Conservation (phyloP, 768 basidiomycete genomes). For the Leccinum longicurvipes region DNA sequence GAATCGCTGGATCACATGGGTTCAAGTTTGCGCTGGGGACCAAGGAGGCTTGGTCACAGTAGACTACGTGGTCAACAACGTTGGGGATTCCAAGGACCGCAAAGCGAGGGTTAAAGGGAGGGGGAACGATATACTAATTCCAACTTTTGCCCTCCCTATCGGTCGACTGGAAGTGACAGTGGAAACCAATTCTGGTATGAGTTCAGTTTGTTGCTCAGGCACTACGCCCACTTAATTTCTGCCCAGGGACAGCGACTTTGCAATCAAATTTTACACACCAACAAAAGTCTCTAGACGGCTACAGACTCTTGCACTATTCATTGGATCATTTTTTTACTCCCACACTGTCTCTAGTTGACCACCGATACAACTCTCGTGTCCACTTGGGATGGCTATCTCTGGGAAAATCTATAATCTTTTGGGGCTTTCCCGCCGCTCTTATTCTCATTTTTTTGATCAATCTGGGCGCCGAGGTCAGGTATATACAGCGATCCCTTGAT, state of each 20-base stretch:
- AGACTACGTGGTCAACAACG: constrained; percentile 59
- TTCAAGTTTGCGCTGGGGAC: constrained; percentile 54
- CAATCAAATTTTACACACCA: constrained; percentile 59
- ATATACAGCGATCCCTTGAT: constrained; percentile 26
- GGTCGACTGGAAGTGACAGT: constrained; percentile 63
- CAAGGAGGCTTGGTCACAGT: constrained; percentile 50
- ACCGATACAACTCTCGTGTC: constrained; percentile 5
- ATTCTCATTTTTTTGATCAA: constrained; percentile 21
- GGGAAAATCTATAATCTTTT: constrained; percentile 12
- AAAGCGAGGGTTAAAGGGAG: constrained; percentile 36
- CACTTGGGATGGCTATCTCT: constrained; percentile 10
- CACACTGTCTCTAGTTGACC: constrained; percentile 38
- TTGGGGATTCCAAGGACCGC: constrained; percentile 2
- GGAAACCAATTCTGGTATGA: constrained; percentile 51
- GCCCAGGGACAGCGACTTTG: constrained; percentile 41
- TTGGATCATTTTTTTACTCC: constrained; percentile 59
- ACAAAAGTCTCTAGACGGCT: constrained; percentile 37
- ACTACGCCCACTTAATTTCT: constrained; percentile 25
- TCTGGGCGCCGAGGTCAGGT: constrained; percentile 26
- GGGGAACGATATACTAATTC: constrained; percentile 49
- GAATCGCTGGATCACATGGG: constrained; percentile 64
- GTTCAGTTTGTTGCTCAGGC: not conserved
- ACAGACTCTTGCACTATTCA: constrained; percentile 53
- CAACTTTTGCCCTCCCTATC: constrained; percentile 70
- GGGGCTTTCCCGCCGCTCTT: constrained; percentile 15